These are phyloP conservation scores for Tolypocladium guangdongense DNA, from an alignment of 2,329 filamentous ascomycete genomes.

Conservation along the genomic window DNA sequence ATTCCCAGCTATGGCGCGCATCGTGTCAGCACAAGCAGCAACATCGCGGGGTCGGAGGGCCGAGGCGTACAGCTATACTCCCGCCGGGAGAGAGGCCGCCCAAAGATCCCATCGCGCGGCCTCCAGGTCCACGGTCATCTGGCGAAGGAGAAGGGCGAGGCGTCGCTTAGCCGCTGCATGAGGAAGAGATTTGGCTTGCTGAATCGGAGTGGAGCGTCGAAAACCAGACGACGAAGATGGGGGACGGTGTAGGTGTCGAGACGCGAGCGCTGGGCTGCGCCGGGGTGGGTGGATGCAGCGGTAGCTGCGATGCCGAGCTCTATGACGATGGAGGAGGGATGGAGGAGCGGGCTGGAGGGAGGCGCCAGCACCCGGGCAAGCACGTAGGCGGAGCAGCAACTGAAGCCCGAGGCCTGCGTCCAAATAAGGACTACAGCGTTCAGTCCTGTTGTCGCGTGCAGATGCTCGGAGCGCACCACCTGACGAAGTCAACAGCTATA, in stretches of 20 bases:
- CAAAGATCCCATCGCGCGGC: conserved; percentile 55
- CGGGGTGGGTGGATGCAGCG: not conserved
- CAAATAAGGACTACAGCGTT: not conserved
- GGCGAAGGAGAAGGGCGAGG: conserved; percentile 15
- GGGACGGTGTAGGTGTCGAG: not conserved
- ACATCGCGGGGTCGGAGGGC: not conserved
- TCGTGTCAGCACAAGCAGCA: conserved; percentile 10
- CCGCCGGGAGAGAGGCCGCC: conserved; percentile 68
- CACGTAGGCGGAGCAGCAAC: not conserved
- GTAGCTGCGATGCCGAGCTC: not conserved
- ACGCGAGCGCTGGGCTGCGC: not conserved
- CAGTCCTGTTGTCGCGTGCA: not conserved
- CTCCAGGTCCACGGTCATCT: conserved; percentile 34
- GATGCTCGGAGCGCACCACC: not conserved
- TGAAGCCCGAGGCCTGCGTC: not conserved
- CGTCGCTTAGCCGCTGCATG: conserved; percentile 13
- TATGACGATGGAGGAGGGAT: not conserved
- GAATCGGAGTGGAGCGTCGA: not conserved
- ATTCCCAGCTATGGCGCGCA: conserved; percentile 62
- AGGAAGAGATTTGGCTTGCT: not conserved
- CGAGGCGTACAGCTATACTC: conserved; percentile 57
- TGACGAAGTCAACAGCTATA: not conserved
- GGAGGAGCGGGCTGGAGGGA: not conserved
- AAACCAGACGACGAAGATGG: not conserved
- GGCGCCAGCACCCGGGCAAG: conserved; percentile 9